Percentiles rank a stretch among this genome's conserved stretches.
Evolutionary conservation across 2,329 filamentous ascomycete genomes (phyloP).

Genomic region (Sclerotiophoma versabilis): DNA sequence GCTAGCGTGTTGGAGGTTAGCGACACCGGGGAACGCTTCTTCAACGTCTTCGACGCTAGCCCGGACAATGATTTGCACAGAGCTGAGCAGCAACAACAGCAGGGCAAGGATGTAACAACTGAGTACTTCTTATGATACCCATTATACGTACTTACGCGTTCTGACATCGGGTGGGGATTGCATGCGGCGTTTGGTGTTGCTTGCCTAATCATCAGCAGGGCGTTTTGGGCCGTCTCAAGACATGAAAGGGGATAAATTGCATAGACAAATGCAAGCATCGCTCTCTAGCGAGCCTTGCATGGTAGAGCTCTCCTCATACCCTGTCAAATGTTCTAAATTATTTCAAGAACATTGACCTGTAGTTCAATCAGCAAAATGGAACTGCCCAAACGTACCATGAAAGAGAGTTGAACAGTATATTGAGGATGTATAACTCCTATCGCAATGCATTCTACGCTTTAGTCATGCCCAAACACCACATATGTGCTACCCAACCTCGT

Average conservation of each 20-base stretch:
- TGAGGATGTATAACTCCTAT: background rate
- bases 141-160: constrained; percentile 23
- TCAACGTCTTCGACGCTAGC: constrained; percentile 97
- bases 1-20: constrained; percentile 96
- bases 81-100: constrained; percentile 75
- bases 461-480: background rate
- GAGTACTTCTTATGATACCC: constrained; percentile 71
- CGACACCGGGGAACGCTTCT: constrained; percentile 89
- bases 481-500: background rate
- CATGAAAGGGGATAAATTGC: background rate
- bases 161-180: constrained; percentile 16
- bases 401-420: background rate
- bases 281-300: background rate
- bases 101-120: constrained; percentile 74
- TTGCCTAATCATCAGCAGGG: background rate
- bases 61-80: constrained; percentile 94
- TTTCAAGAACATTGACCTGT: too few species aligned
- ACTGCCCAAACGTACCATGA: too few species aligned
- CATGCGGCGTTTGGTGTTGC: constrained; percentile 24
- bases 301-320: too few species aligned
- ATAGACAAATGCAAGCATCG: constrained; percentile 1
- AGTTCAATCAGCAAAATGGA: too few species aligned
- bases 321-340: too few species aligned
- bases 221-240: background rate
- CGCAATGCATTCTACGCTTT: background rate